Evolutionary conservation across 1,284 basidiomycete species (phyloP).

Genomic region (Schizophyllum commune): DNA sequence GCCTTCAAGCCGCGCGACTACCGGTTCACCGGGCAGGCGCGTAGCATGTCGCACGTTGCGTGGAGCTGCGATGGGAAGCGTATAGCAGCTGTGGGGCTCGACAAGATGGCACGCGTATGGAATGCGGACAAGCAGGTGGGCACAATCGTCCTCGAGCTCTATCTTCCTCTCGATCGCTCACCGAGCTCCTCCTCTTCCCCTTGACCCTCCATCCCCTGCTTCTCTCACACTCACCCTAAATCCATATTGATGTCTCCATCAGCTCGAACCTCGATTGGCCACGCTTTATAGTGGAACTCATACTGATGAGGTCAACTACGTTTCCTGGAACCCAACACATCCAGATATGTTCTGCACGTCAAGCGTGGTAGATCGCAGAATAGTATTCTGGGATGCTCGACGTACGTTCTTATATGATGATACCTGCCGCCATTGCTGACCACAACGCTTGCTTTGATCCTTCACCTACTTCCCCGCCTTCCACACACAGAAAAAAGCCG

Average conservation of each 20-base stretch:
- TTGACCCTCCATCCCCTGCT: background rate
- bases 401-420: constrained; percentile 37
- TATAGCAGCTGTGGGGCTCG: constrained; percentile 68
- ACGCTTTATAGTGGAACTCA: constrained; percentile 59
- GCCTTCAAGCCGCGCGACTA: constrained; percentile 71
- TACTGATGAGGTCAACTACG: constrained; percentile 64
- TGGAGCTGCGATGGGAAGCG: constrained; percentile 79
- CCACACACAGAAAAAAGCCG: constrained; percentile 38
- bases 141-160: constrained; percentile 6
- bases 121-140: constrained; percentile 66
- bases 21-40: constrained; percentile 50
- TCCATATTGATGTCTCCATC: background rate
- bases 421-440: background rate
- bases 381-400: constrained; percentile 79
- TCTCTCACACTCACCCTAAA: too few species aligned
- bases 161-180: too few species aligned
- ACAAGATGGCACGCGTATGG: constrained; percentile 71
- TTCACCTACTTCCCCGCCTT: background rate
- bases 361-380: constrained; percentile 60
- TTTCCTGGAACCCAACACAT: constrained; percentile 76
- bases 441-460: background rate
- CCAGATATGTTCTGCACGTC: constrained; percentile 74
- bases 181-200: background rate
- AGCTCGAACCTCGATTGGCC: constrained; percentile 66
- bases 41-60: constrained; percentile 61